Evolutionary conservation across 148 eudicot genomes (phyloP), one percentile per base, ranked within the genome.

Genomic region (Linanthus parryae): DNA sequence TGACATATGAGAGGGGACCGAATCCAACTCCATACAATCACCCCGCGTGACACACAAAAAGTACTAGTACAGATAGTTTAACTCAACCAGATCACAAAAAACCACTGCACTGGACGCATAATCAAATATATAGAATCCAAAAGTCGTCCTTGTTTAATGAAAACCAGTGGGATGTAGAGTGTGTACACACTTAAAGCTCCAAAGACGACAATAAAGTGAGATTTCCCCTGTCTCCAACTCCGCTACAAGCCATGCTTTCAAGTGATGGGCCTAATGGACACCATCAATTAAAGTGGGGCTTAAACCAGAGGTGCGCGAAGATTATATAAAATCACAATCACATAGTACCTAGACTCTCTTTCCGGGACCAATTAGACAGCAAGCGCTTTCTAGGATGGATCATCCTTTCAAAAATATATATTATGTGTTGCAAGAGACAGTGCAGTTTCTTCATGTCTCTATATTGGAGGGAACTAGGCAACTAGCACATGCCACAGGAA

Each of bases 161-260:
- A 28, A 43, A 30, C 9, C 4, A 56, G 28, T 14, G 41, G 20
- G 38, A 38, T 20, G 43, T 29, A 20, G 3, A 4, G 35, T 31
- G 35, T 31, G 35, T 31, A 31, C 10, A 52, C 7, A 56, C 33
- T 19, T 14, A 45, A 52, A 61, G 38, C 64, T 44, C 9, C 51
- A 63, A 69, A 65, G 37, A 67, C 61, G 62, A 71, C 69, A 64
- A 61, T 29, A 61, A 52, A 66, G 59, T 44, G 38, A 55, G 58
- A 60, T 64, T 71, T 64, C 18, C 46, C 39, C 18, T 50, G 48
- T 48, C 56, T 21, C 56, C 54, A 44, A 15, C 12, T 30, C 40
- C 15, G 37, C 42, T 63, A 47, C 23, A 18, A 63, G 50, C 51
- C 66, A 66, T 63, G 79, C 56, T 72, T 57, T 47, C 41, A 42